These are phyloP conservation scores for Candida railenensis DNA, from an alignment of 805 yeast genomes.

Conservation along the genomic window DNA sequence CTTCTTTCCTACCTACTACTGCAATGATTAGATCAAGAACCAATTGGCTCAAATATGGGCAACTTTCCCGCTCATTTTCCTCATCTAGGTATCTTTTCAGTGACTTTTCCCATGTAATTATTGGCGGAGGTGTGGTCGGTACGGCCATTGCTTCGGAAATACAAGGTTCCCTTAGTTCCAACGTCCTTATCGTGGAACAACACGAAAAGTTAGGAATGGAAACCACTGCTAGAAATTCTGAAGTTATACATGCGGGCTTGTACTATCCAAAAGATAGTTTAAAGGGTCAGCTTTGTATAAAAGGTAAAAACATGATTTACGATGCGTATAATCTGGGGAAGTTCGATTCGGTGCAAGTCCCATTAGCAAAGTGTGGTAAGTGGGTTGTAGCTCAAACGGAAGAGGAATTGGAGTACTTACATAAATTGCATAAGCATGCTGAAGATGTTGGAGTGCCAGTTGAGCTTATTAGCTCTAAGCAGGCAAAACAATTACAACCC, in stretches of 20 bases:
- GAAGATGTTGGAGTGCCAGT: slow-evolving; percentile 54
- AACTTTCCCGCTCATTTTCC: neutral
- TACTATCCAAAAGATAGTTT: slow-evolving; percentile 73
- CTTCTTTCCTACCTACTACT: too few relatives aligned
- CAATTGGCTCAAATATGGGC: too few relatives aligned
- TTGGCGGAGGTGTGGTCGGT: slow-evolving; percentile 88
- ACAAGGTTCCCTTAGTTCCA: slow-evolving; percentile 42
- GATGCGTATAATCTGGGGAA: slow-evolving; percentile 36
- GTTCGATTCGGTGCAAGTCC: slow-evolving; percentile 37
- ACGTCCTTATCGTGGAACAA: slow-evolving; percentile 69
- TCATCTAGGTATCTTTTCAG: neutral
- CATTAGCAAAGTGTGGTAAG: slow-evolving; percentile 68
- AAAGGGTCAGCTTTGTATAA: slow-evolving; percentile 67
- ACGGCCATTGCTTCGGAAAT: slow-evolving; percentile 76
- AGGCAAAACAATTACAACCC: slow-evolving; percentile 59
- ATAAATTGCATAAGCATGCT: slow-evolving; percentile 51
- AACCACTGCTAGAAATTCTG: slow-evolving; percentile 87
- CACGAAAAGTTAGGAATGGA: slow-evolving; percentile 68
- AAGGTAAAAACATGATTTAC: slow-evolving; percentile 72
- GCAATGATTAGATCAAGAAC: too few relatives aligned
- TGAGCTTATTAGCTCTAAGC: slow-evolving; percentile 46
- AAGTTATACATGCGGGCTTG: slow-evolving; percentile 89
- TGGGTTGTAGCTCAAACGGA: slow-evolving; percentile 86
- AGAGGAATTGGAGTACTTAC: slow-evolving; percentile 57
- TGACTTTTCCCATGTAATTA: slow-evolving; percentile 68